Evolutionary conservation across 2,329 filamentous ascomycete species (phyloP).

Genomic region (Pestalotiopsis sp.): DNA sequence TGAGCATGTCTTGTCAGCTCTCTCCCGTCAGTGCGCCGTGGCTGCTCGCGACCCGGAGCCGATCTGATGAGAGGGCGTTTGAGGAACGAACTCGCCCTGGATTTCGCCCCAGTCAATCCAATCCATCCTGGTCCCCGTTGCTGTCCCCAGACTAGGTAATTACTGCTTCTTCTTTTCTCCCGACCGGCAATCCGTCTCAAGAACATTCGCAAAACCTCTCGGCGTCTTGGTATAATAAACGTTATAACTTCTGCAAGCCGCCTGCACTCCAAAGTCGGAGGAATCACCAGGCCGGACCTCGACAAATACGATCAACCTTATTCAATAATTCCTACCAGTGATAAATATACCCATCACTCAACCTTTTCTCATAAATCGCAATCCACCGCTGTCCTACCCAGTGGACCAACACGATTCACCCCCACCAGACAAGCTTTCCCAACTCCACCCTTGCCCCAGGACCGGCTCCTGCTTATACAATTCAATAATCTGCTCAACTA

Average conservation of each 20-base stretch:
- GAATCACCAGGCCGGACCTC: constrained; percentile 8
- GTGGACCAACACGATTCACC: background rate
- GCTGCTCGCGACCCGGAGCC: background rate
- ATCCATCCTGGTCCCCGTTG: background rate
- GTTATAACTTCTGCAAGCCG: background rate
- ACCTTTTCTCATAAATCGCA: background rate
- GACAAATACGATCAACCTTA: background rate
- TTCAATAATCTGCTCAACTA: background rate
- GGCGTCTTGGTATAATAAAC: constrained; percentile 13
- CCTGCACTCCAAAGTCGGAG: background rate
- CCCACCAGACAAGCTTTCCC: background rate
- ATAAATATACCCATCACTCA: background rate
- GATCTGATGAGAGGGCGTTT: background rate
- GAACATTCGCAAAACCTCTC: constrained; percentile 10
- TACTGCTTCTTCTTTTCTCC: background rate
- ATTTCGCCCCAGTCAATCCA: background rate
- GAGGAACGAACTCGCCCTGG: constrained; percentile 1
- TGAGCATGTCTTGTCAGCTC: background rate
- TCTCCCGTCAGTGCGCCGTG: constrained; percentile 1
- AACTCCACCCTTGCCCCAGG: background rate
- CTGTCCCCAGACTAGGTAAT: background rate
- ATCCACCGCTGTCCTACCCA: background rate
- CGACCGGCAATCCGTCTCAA: background rate
- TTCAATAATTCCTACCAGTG: background rate
- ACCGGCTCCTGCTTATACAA: constrained; percentile 8